Base-by-base conservation (phyloP, 2,329 filamentous ascomycete species). In the Aureobasidium sp. region DNA sequence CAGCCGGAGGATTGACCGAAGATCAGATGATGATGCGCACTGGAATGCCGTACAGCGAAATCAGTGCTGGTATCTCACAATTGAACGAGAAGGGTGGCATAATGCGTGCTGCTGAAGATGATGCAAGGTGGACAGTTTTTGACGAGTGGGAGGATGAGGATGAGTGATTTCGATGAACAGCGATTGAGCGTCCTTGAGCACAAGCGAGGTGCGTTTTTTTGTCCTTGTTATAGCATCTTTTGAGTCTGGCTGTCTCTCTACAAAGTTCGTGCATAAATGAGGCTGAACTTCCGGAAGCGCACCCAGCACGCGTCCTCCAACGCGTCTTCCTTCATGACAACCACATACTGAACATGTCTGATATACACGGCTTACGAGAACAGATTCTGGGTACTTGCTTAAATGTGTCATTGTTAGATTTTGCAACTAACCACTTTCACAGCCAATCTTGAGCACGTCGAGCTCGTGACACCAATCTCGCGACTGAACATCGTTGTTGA, bases 61-160 rank as follows among this genome's bases (percentile, higher is more conserved):
- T 58, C 27, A 47, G 5, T 16, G 42, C 37, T 37, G 42, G 41
- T 9, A 3, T 58, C 3, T 27, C 10, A 14, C 42, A 58, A 14
- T 29, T 58, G 42, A 36, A 21, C 3, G 29, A 29, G 16, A 58
- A 37, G 21, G 32, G 54, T 27, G 54, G 54, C 30, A 58, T 58
- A 4, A 3, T 16, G 6, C 21, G 13, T n/a, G 36, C 25, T 30
- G 9, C 16, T 21, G 37, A 4, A 7, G 42, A 29, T 39, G 21
- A 27, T n/a, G 3, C 16, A 7, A 58, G n/a, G 11, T 58, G 54
- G 54, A 11, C 5, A 9, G 8, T 48, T 5, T 5, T 39, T 2
- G 54, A 58, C 7, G 54, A 58, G 32, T 58, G 53, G 53, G 53
- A 57, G 10, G 53, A 57, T n/a, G 53, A 57, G 14, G 53, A 45